These are phyloP conservation scores for Hypoxylon sp. DNA, from an alignment of 2,329 filamentous ascomycete genomes.

Conservation along the genomic window DNA sequence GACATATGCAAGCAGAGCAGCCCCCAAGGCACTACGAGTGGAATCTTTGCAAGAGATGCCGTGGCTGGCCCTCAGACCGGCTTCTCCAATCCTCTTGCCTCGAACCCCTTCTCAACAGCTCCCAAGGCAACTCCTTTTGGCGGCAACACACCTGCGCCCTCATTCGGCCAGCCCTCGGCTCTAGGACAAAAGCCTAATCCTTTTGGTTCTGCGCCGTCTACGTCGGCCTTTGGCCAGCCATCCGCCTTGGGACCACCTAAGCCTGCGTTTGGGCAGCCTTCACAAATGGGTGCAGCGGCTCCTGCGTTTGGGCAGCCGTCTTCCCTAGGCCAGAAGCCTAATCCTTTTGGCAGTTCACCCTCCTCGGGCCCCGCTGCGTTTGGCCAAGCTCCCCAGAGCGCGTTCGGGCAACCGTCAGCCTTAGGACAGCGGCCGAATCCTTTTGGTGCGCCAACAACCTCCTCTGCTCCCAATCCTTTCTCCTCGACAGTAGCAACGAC, in stretches of 20 bases:
- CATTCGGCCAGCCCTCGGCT: slow-evolving; percentile 56
- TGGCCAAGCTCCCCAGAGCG: slow-evolving; percentile 50
- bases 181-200: slow-evolving; percentile 45
- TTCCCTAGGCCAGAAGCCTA: slow-evolving; percentile 49
- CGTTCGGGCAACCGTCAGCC: slow-evolving; percentile 56
- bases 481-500: slow-evolving; percentile 46
- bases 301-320: slow-evolving; percentile 58
- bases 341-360: slow-evolving; percentile 47
- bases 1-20: slow-evolving; percentile 70
- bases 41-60: slow-evolving; percentile 58
- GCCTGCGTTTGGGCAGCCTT: slow-evolving; percentile 52
- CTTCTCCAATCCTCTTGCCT: slow-evolving; percentile 47
- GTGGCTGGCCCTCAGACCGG: slow-evolving; percentile 42
- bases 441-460: slow-evolving; percentile 41
- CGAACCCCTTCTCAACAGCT: slow-evolving; percentile 58
- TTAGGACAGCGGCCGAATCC: slow-evolving; percentile 52
- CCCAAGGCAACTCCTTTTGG: slow-evolving; percentile 51
- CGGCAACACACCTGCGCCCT: slow-evolving; percentile 16
- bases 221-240: slow-evolving; percentile 59
- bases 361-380: slow-evolving; percentile 49
- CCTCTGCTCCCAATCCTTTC: slow-evolving; percentile 48
- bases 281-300: slow-evolving; percentile 48
- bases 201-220: slow-evolving; percentile 43
- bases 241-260: slow-evolving; percentile 50
- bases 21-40: slow-evolving; percentile 58